Conservation (phyloP, 108 stramenopile genomes). For the Seminavis robusta region DNA sequence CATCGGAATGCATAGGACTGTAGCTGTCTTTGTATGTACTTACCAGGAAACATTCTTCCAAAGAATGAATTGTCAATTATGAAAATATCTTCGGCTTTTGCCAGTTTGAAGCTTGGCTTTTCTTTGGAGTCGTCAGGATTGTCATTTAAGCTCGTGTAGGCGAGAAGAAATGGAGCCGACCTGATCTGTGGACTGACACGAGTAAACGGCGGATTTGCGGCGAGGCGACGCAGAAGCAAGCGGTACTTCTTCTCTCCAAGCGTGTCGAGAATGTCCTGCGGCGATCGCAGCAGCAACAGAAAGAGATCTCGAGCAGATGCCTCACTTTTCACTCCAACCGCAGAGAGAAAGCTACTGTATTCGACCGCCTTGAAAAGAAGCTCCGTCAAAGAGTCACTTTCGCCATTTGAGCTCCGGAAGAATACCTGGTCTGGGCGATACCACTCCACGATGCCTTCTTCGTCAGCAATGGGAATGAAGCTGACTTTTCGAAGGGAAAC, state of each 20-base stretch:
- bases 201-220: slow-evolving; percentile 63
- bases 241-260: slow-evolving; percentile 55
- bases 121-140: slow-evolving; percentile 14
- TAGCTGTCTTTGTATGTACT: no score
- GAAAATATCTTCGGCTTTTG: slow-evolving; percentile 66
- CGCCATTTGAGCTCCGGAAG: slow-evolving; percentile 29
- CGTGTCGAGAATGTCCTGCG: slow-evolving; percentile 46
- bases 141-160: slow-evolving; percentile 36
- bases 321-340: slow-evolving; percentile 34
- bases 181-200: slow-evolving; percentile 52
- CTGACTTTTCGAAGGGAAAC: slow-evolving; percentile 21
- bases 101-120: slow-evolving; percentile 39
- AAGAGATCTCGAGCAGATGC: slow-evolving; percentile 49
- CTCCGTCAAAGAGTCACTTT: slow-evolving; percentile 27
- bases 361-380: slow-evolving; percentile 40
- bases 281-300: slow-evolving; percentile 25
- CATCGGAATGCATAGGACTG: no score
- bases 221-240: slow-evolving; percentile 57
- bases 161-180: slow-evolving; percentile 65
- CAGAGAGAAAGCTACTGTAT: slow-evolving; percentile 43
- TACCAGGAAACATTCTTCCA: slow-evolving; percentile 34
- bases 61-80: slow-evolving; percentile 81
- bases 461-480: slow-evolving; percentile 54
- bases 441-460: slow-evolving; percentile 41
- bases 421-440: slow-evolving; percentile 54